Evolutionary conservation across 352 stramenopile species (phyloP), one percentile per base, ranked within the genome.

Genomic region (Globisporangium okanoganense): DNA sequence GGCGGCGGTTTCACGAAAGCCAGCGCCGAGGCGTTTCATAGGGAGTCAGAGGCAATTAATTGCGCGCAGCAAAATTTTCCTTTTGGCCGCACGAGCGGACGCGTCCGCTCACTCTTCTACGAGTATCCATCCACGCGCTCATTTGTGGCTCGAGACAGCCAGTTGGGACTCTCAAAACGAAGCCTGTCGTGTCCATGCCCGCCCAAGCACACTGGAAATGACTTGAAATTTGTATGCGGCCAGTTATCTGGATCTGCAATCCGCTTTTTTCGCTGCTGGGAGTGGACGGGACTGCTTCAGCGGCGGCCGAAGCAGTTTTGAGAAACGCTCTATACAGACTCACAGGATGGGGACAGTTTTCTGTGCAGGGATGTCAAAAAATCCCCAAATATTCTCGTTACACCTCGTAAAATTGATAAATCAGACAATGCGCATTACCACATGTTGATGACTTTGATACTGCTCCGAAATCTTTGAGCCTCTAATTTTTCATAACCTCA

Each of bases 231-330:
- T 55, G 49, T 55, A 55, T 55, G 29, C 25, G 10, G 6, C 43
- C 12, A 48, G 1, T 12, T 14, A 20, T 44, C 38, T 44, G 38
- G 38, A 44, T 44, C 38, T 49, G 43, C 43, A 27, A 14, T 22
- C 18, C 8, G 49, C 49, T 55, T 55, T 55, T 55, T 55, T 55
- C 49, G 22, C 10, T 41, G 49, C 2, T 18, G 49, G 49, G 49
- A 40, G 29, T 55, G 49, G 49, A 55, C 49, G 29, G 49, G 49
- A 8, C 49, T 41, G 29, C 49, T 54, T 54, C 47, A 54, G 47
- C 4, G 6, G 16, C 40, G 9, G 40, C 14, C 22, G 18, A 24
- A 27, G 41, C 49, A 29, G 5, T 38, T 53, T 38, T 54, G 16
- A 7, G 14, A 1, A 49, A 24, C 20, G 20, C 5, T 25, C 43